Base-by-base conservation (phyloP, 1,139 yeast genomes). In the Meyerozyma sp. region DNA sequence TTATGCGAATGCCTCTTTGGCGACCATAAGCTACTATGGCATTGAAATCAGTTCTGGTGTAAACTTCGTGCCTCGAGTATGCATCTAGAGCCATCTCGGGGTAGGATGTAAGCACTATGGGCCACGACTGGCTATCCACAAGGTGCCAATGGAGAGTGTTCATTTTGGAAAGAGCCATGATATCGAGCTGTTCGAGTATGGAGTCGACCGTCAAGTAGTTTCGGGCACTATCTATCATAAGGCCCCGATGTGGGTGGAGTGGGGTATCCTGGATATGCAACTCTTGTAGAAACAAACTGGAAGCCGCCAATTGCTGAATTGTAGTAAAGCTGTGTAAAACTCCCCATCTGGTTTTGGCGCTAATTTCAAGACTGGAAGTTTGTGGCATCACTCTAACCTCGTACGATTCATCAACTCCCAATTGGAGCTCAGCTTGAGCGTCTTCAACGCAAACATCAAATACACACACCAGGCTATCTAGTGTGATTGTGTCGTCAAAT, bases 251-350 rank as follows among this genome's bases (percentile, higher is more conserved):
- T n/a, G 67, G 61, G 48, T 57, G 70, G 34, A 59, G 46, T 4
- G 79, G 80, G 8, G 50, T 50, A 52, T 75, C 79, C 29, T 43
- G 41, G 42, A 75, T 66, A 32, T 32, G 37, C n/a, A 27, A 38
- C n/a, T 11, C 32, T 49, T 47, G 23, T 20, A 20, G 4, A 42
- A 49, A 65, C 11, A 42, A 23, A 10, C 46, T 57, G 36, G 46
- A 48, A 36, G 49, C 55, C 34, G 32, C 41, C 32, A 75, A 47
- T 51, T 75, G 80, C 47, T 72, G 75, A 30, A 75, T 54, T 1
- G 80, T 73, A 9, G 67, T 59, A 23, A 75, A 60, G 0, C 72
- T 77, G 50, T 73, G 70, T 40, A 75, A 56, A 1, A 71, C 73
- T 4, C 79, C 80, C 77, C 77, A 74, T 6, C 61, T 48, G 1